Evolutionary conservation across 768 basidiomycete genomes (phyloP), one percentile per base, ranked within the genome.

Genomic region (Agrocybe praecox): DNA sequence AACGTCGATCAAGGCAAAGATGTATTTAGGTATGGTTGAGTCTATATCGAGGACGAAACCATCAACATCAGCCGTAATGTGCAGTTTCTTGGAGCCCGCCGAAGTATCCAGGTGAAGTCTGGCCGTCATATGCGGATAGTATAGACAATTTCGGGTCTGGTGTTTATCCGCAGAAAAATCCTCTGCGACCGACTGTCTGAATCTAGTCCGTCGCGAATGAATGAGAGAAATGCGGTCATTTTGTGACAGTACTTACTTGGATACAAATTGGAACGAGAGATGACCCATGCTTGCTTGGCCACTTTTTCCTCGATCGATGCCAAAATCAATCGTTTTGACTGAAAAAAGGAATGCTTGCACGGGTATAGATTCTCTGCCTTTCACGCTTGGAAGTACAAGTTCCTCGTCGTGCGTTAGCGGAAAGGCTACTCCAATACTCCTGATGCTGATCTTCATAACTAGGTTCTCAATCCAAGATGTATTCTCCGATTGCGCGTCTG

Each of bases 41-140:
- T 95, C 93, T 21, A 96, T 74, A 64, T 95, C 91, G 55, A 96
- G 76, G 47, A 91, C 79, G 67, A 96, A 94, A 12, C 94, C 94
- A 64, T 85, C 90, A 63, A 96, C 89, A 50, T 79, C 82, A 1
- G 90, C 90, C 23, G 75, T 74, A 53, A 92, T 73, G 74, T 82
- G 83, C 21, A 91, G 71, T 54, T 82, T 79, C 32, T 83, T 80
- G 17, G 79, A 77, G 4, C 76, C 67, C 2, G 72, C 69, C 1
- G 80, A 77, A 15, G 76, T 76, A 2, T 83, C 78, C 1, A 86
- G 84, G 15, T 82, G 83, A 51, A 94, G 74, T 29, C 89, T 83
- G 0, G 90, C 90, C 46, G 79, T 83, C 88, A 96, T 89, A 65
- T 88, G 80, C 10, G 94, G 91, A 67, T 94, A 94, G 21, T 89